Conservation (phyloP, 768 basidiomycete species). For the Pleurotus pulmonarius region DNA sequence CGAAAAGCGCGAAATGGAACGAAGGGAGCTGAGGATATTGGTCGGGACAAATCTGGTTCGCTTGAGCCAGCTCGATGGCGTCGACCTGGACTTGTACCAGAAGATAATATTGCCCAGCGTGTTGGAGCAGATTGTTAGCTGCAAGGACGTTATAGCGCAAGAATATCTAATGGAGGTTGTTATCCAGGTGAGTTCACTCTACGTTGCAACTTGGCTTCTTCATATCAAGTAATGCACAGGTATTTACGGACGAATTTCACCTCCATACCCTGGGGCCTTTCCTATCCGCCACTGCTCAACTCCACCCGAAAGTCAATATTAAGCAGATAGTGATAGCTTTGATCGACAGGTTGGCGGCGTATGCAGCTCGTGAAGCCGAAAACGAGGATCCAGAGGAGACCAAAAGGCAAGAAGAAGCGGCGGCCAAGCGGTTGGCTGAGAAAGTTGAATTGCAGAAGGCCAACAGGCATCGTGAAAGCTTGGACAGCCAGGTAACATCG, state of each 20-base stretch:
- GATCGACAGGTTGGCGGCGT: conserved; percentile 93
- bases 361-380: conserved; percentile 96
- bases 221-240: conserved; percentile 36
- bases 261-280: conserved; percentile 94
- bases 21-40: conserved; percentile 89
- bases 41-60: conserved; percentile 98
- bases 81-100: conserved; percentile 91
- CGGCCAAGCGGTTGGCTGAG: conserved; percentile 83
- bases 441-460: conserved; percentile 75
- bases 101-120: conserved; percentile 85
- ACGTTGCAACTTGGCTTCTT: too few species aligned
- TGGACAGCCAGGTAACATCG: conserved; percentile 23
- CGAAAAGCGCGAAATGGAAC: conserved; percentile 96
- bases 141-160: conserved; percentile 98
- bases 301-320: conserved; percentile 98
- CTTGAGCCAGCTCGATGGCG: conserved; percentile 92
- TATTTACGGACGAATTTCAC: conserved; percentile 98
- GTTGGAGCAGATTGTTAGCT: conserved; percentile 95
- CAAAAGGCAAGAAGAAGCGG: conserved; percentile 89
- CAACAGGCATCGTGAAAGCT: conserved; percentile 52
- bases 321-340: conserved; percentile 97
- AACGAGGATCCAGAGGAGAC: conserved; percentile 94
- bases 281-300: conserved; percentile 91
- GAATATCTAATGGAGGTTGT: conserved; percentile 99
- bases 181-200: conserved; percentile 68